Evolutionary conservation across 2,329 filamentous ascomycete species (phyloP).

Genomic region (Penicillium sp.): DNA sequence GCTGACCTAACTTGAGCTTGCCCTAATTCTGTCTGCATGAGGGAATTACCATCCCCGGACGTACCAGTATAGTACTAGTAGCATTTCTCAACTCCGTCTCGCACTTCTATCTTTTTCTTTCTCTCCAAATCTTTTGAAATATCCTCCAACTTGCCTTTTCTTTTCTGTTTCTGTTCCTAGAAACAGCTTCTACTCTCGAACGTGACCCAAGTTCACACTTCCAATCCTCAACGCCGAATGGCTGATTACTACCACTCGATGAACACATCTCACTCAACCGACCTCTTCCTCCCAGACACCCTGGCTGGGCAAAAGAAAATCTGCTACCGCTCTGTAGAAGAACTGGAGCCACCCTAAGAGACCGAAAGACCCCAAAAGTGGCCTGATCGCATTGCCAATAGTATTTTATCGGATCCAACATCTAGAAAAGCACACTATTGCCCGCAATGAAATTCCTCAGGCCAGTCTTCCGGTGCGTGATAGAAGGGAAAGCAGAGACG

Average conservation of each 20-base stretch:
- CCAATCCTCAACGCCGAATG: background rate
- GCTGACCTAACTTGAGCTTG: background rate
- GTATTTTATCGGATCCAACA: background rate
- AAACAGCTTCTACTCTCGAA: background rate
- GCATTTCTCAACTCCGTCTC: background rate
- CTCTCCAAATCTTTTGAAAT: no score
- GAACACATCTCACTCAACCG: background rate
- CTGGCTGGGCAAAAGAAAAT: constrained; percentile 1
- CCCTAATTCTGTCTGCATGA: background rate
- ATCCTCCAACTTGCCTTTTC: no score
- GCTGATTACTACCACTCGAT: constrained; percentile 1
- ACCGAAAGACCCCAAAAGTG: background rate
- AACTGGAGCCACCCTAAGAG: background rate
- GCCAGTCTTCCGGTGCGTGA: constrained; percentile 9
- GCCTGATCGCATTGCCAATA: background rate
- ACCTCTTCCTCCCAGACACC: background rate
- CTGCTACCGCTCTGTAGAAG: background rate
- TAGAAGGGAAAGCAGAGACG: constrained; percentile 9
- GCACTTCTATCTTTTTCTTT: background rate
- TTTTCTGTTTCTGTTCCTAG: no score
- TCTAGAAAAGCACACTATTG: constrained; percentile 36
- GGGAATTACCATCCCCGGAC: background rate
- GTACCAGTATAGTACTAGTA: no score
- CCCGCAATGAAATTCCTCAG: constrained; percentile 8
- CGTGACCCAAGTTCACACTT: background rate